Conservation (phyloP, 352 stramenopile genomes). For the Ochromonadaceae sp. region DNA sequence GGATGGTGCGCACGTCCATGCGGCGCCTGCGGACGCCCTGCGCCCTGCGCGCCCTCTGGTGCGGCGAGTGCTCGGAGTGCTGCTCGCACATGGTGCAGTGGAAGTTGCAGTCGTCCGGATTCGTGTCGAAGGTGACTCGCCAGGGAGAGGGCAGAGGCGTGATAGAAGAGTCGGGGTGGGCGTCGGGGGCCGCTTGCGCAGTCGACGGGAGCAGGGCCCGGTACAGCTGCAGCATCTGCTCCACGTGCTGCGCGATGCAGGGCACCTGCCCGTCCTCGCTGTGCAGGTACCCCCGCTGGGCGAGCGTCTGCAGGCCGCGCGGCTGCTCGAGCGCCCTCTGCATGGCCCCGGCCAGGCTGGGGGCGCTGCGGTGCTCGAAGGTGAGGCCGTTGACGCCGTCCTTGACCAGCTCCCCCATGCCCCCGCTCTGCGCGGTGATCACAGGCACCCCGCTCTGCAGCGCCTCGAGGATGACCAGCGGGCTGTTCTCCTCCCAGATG, state of each 20-base stretch:
- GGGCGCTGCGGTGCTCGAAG: not conserved
- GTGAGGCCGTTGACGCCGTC: not conserved
- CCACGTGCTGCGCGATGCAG: not conserved
- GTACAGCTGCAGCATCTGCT: not conserved
- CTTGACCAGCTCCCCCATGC: not conserved
- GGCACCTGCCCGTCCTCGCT: not conserved
- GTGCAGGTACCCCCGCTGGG: not conserved
- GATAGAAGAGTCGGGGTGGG: too few relatives aligned
- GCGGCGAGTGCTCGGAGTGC: not conserved
- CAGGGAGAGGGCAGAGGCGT: not conserved
- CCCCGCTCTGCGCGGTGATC: not conserved
- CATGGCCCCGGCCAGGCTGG: not conserved
- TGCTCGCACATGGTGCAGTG: not conserved
- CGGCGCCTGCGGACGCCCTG: not conserved
- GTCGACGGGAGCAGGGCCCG: not conserved
- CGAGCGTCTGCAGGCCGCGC: not conserved
- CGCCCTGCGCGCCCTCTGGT: not conserved
- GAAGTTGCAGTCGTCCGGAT: not conserved
- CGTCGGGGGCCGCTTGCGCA: not conserved
- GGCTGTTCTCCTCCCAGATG: not conserved
- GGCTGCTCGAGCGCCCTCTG: not conserved
- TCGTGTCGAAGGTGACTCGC: not conserved
- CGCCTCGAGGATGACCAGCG: not conserved
- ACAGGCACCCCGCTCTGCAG: not conserved
- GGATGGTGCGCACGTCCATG: not conserved